Percentiles rank a stretch among this genome's conserved stretches.
These are phyloP conservation scores for Cucumis cinereus DNA, from an alignment of 306 rosid species.

Conservation along the genomic window DNA sequence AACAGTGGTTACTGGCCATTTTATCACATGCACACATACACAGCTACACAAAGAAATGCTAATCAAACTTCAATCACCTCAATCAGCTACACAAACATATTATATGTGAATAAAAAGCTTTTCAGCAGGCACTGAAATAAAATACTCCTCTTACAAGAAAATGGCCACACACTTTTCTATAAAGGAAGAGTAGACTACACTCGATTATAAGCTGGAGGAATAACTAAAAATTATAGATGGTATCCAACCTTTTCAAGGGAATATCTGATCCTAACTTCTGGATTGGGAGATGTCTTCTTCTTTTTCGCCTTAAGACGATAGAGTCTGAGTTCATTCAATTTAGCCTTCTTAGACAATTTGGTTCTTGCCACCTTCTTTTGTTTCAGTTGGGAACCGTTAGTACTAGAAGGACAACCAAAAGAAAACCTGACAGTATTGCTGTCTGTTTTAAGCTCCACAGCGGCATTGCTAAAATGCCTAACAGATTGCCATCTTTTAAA, in stretches of 20 bases:
- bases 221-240: background rate
- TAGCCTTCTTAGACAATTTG: conserved; percentile 58
- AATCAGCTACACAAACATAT: background rate
- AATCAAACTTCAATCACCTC: background rate
- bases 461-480: conserved; percentile 36
- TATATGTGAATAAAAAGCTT: background rate
- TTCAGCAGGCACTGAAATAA: background rate
- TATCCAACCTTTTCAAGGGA: conserved; percentile 62
- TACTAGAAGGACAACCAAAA: conserved; percentile 15
- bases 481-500: conserved; percentile 21
- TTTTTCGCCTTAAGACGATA: conserved; percentile 76
- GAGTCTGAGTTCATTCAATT: conserved; percentile 63
- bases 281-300: conserved; percentile 81
- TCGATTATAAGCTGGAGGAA: background rate
- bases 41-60: background rate
- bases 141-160: background rate
- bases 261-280: conserved; percentile 81
- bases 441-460: conserved; percentile 42
- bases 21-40: background rate
- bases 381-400: conserved; percentile 7
- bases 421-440: conserved; percentile 49
- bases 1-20: background rate
- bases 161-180: background rate
- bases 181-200: background rate
- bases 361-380: conserved; percentile 20